Percentiles rank a stretch among this genome's conserved stretches.
These are phyloP conservation scores for Erodium moschatum DNA, from an alignment of 441 rosid genomes.

Conservation along the genomic window DNA sequence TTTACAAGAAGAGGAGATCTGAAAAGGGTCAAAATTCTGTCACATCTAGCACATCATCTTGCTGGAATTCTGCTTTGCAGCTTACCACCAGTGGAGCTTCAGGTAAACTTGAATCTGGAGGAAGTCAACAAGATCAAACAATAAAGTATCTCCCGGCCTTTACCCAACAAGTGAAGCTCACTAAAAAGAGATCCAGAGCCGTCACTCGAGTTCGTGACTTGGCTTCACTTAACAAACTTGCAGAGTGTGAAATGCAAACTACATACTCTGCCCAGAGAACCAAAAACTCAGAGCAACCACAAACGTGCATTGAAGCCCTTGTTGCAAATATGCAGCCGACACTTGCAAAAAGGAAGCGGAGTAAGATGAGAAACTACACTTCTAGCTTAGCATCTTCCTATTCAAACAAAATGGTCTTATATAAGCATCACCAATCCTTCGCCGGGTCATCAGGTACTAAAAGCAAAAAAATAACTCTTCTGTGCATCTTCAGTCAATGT, in stretches of 20 bases:
- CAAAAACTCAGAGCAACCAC: neutral
- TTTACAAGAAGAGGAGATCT: slow-evolving; percentile 40
- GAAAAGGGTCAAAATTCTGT: slow-evolving; percentile 34
- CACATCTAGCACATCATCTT: slow-evolving; percentile 29
- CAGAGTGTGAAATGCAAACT: slow-evolving; percentile 21
- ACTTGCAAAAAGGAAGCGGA: slow-evolving; percentile 43
- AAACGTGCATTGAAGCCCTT: slow-evolving; percentile 29
- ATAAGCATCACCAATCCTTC: slow-evolving; percentile 26
- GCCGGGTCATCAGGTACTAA: slow-evolving; percentile 39
- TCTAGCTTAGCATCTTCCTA: slow-evolving; percentile 26
- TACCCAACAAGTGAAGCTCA: slow-evolving; percentile 28
- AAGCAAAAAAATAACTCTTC: slow-evolving; percentile 14
- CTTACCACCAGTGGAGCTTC: slow-evolving; percentile 17
- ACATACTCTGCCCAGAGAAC: too few relatives aligned
- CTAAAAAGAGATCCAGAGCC: slow-evolving; percentile 50
- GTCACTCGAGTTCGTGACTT: slow-evolving; percentile 34
- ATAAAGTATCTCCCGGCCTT: slow-evolving; percentile 22
- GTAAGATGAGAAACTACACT: slow-evolving; percentile 29
- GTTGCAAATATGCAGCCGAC: slow-evolving; percentile 32
- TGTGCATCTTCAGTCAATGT: slow-evolving; percentile 8
- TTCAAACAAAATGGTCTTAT: slow-evolving; percentile 25
- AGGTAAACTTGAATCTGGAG: slow-evolving; percentile 24
- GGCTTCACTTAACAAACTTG: slow-evolving; percentile 36
- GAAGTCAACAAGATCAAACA: slow-evolving; percentile 25
- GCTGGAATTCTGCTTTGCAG: slow-evolving; percentile 24